These are phyloP conservation scores for Penicillium olsonii DNA, from an alignment of 2,329 filamentous ascomycete genomes.

Conservation along the genomic window DNA sequence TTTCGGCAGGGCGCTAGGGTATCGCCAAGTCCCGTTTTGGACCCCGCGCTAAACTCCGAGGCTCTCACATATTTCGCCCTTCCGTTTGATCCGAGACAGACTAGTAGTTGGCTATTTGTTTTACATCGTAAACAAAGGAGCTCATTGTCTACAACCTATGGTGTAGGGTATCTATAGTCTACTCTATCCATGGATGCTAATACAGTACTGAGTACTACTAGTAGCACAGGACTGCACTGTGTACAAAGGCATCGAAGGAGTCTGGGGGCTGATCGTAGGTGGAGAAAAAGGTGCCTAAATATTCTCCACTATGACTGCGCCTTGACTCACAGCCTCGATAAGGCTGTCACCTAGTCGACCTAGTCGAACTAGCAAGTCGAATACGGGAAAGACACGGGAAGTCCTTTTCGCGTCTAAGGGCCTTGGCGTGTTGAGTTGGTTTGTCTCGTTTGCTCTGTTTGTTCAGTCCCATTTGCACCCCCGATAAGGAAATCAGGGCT, in stretches of 20 bases:
- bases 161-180: too few relatives aligned
- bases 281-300: slow-evolving; percentile 5
- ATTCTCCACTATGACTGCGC: slow-evolving; percentile 14
- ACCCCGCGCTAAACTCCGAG: slow-evolving; percentile 20
- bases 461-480: not conserved
- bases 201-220: too few relatives aligned
- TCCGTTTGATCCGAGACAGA: not conserved
- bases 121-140: too few relatives aligned
- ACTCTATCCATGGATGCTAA: too few relatives aligned
- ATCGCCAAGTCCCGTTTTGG: slow-evolving; percentile 24
- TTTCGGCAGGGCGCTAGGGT: slow-evolving; percentile 9
- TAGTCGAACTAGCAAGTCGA: not conserved
- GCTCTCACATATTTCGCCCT: slow-evolving; percentile 5
- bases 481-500: slow-evolving; percentile 22
- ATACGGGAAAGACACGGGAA: not conserved
- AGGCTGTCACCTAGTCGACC: not conserved
- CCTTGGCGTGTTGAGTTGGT: not conserved
- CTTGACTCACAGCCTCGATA: slow-evolving; percentile 20
- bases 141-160: too few relatives aligned
- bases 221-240: too few relatives aligned
- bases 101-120: not conserved
- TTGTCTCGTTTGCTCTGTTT: not conserved
- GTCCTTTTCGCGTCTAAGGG: not conserved
- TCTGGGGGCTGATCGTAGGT: slow-evolving; percentile 9
- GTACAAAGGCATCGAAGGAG: not conserved